Conservation (phyloP, 805 yeast genomes). For the Wickerhamiella allomyrinae region DNA sequence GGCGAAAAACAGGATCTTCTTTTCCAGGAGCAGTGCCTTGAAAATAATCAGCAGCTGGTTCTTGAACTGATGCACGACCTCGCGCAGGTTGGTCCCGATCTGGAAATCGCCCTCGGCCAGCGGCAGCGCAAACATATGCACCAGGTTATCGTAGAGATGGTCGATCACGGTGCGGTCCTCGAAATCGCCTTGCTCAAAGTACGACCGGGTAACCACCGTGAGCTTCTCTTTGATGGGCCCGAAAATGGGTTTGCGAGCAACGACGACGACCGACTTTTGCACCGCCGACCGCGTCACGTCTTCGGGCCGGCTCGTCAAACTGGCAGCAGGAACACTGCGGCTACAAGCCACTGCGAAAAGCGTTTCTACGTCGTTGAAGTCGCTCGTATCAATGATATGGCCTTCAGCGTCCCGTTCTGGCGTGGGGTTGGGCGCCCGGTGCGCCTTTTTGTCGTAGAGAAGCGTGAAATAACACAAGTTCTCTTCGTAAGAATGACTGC, state of each 20-base stretch:
- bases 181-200: constrained; percentile 69
- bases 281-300: constrained; percentile 76
- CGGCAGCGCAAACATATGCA: constrained; percentile 23
- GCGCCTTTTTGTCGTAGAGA: constrained; percentile 44
- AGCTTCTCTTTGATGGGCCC: constrained; percentile 76
- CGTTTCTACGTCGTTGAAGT: constrained; percentile 39
- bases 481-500: constrained; percentile 86
- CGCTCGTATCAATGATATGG: constrained; percentile 27
- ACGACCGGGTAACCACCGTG: constrained; percentile 76
- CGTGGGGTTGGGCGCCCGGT: constrained; percentile 31
- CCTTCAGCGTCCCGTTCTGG: constrained; percentile 28
- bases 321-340: constrained; percentile 57
- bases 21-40: constrained; percentile 67
- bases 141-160: constrained; percentile 49
- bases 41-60: constrained; percentile 48
- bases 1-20: constrained; percentile 59
- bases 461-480: constrained; percentile 84
- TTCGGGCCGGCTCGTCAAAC: constrained; percentile 33
- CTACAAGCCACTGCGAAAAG: constrained; percentile 93
- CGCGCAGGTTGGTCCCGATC: constrained; percentile 60
- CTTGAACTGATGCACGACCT: constrained; percentile 44
- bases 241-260: constrained; percentile 76
- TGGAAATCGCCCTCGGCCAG: constrained; percentile 45
- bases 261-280: constrained; percentile 79
- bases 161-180: constrained; percentile 53